Base-by-base conservation (phyloP, 495 filamentous ascomycete genomes). In the Lineolata rhizophorae region DNA sequence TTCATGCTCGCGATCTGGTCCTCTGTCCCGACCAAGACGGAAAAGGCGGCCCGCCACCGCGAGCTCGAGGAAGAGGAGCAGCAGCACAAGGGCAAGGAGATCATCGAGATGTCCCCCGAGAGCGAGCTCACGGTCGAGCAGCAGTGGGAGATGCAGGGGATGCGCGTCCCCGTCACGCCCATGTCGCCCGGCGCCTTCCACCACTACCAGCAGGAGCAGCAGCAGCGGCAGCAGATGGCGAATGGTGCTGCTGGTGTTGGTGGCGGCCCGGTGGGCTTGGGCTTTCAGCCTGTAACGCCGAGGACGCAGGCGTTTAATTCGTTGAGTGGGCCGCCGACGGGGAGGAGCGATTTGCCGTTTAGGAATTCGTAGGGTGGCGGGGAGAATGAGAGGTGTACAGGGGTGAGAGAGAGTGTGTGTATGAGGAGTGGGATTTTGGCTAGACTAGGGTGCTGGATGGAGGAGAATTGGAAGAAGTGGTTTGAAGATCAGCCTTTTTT, bases 231-330 rank as follows among this genome's bases (percentile, higher is more conserved):
- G 28, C 8, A 9, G 27, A 49, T 36, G 13, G 41, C 44, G 11
- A 37, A 16, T 16, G 30, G 18, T 22, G 30, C 30, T 18, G n/a
- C 22, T n/a, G 22, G n/a, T n/a, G 22, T n/a, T n/a, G n/a, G 22
- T 6, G 22, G n/a, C 22, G 22, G 22, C 22, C 6, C 6, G 22
- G 22, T 6, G 22, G 22, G n/a, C n/a, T 6, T 6, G n/a, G 22
- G n/a, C 6, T 25, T n/a, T n/a, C 28, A 8, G 22, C 43, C 47
- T 3, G 42, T 46, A 36, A 59, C 55, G 32, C 56, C 56, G 20
- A 29, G 56, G 38, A 56, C 56, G 22, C 35, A 36, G 30, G 56
- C 56, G 19, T 58, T 58, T 37, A 41, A 46, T 18, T 30, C 41
- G 19, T 38, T 58, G 22, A 39, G 40, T 19, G 48, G 46, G 28